Evolutionary conservation across 306 rosid species (phyloP).

Genomic region (Gastrolobium villosum): DNA sequence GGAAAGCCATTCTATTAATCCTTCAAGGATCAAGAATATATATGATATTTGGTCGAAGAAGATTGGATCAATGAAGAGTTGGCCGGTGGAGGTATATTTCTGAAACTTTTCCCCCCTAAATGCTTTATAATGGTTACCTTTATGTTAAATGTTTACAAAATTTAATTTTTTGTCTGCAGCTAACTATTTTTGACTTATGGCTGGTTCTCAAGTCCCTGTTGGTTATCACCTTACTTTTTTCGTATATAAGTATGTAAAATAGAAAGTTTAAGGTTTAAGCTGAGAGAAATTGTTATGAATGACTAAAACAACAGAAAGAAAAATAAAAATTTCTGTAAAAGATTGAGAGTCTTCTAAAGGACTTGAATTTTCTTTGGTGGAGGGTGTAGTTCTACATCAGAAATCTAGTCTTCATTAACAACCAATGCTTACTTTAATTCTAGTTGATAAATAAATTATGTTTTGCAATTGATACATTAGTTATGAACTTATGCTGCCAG

Average conservation of each 20-base stretch:
- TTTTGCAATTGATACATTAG: slow-evolving; percentile 21
- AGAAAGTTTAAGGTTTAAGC: background rate
- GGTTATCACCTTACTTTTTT: slow-evolving; percentile 16
- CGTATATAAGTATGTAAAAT: background rate
- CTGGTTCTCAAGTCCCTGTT: background rate
- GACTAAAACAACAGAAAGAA: slow-evolving; percentile 4
- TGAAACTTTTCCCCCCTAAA: background rate
- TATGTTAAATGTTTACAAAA: slow-evolving; percentile 24
- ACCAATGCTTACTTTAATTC: background rate
- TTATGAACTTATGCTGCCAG: slow-evolving; percentile 7
- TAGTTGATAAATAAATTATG: slow-evolving; percentile 18
- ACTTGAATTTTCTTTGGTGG: slow-evolving; percentile 20
- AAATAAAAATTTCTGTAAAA: background rate
- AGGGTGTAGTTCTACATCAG: background rate
- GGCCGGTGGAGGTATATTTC: slow-evolving; percentile 67
- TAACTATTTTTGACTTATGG: background rate
- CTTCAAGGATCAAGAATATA: slow-evolving; percentile 57
- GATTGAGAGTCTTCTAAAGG: slow-evolving; percentile 14
- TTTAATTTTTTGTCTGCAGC: background rate
- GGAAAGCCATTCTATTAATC: slow-evolving; percentile 41
- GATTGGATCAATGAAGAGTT: slow-evolving; percentile 59
- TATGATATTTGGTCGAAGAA: slow-evolving; percentile 76
- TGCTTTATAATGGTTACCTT: slow-evolving; percentile 20
- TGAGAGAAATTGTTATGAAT: slow-evolving; percentile 18
- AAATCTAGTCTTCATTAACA: too few species aligned